Conservation (phyloP, 371 early-diverging fungal species). For the Mortierella sp. region DNA sequence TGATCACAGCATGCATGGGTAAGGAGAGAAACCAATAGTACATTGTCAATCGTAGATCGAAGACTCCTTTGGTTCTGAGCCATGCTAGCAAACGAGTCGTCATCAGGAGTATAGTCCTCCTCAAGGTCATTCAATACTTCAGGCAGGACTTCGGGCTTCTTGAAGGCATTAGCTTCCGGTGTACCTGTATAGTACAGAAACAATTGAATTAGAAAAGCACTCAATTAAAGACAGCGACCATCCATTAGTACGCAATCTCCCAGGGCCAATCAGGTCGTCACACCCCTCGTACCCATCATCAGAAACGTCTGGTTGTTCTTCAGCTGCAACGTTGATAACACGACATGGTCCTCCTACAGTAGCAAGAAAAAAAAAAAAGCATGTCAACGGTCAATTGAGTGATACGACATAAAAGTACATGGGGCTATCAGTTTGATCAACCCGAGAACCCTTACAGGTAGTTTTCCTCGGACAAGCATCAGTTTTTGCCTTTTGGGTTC, state of each 20-base stretch:
- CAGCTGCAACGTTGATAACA: constrained; percentile 55
- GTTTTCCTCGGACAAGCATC: constrained; percentile 65
- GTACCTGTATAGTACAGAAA: constrained; percentile 35
- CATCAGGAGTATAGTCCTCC: constrained; percentile 57
- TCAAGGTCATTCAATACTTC: constrained; percentile 61
- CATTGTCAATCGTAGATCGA: constrained; percentile 47
- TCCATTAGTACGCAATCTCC: too few relatives aligned
- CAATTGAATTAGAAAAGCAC: too few relatives aligned
- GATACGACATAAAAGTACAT: not conserved
- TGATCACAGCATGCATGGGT: too few relatives aligned
- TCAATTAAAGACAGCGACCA: too few relatives aligned
- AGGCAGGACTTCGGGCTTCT: constrained; percentile 59
- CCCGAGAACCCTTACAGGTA: constrained; percentile 56
- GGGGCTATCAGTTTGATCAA: not conserved
- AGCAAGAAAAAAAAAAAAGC: not conserved
- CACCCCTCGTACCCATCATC: constrained; percentile 61
- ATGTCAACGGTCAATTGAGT: not conserved
- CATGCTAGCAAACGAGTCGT: constrained; percentile 48
- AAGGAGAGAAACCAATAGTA: constrained; percentile 6
- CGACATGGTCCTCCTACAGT: constrained; percentile 55
- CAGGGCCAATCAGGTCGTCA: too few relatives aligned
- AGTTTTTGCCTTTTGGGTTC: constrained; percentile 68
- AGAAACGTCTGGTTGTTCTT: constrained; percentile 59
- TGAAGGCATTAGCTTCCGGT: constrained; percentile 55
- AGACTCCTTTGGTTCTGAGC: constrained; percentile 54